A percentile compares a stretch with the other conserved stretches of the same genome.
These are phyloP conservation scores for Coleophoma crateriformis DNA, from an alignment of 2,329 filamentous ascomycete species.

Conservation along the genomic window DNA sequence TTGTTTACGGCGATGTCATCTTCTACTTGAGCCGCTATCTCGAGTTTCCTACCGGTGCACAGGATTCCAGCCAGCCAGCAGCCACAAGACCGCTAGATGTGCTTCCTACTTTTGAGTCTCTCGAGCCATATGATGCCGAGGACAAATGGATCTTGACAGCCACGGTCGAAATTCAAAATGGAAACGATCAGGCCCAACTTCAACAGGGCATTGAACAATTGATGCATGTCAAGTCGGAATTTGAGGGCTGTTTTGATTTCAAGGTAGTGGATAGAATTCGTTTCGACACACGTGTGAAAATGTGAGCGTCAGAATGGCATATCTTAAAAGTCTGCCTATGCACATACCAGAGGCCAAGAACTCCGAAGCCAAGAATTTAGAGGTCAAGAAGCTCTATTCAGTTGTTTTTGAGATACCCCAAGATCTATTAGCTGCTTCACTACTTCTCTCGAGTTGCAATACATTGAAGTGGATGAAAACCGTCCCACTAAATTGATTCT, in stretches of 20 bases:
- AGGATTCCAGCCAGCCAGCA: constrained; percentile 5
- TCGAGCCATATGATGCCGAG: constrained; percentile 41
- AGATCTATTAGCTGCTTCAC: too few species aligned
- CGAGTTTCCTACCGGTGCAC: constrained; percentile 8
- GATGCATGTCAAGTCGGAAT: constrained; percentile 36
- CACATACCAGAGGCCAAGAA: not conserved
- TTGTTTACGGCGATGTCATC: constrained; percentile 21
- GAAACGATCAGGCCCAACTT: constrained; percentile 48
- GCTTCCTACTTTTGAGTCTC: constrained; percentile 40
- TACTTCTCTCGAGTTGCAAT: too few species aligned
- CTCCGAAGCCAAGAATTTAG: too few species aligned
- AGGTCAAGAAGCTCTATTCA: too few species aligned
- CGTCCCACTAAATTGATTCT: too few species aligned
- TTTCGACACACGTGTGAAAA: constrained; percentile 41
- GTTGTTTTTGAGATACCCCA: too few species aligned
- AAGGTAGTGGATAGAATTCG: constrained; percentile 44
- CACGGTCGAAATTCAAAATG: constrained; percentile 47
- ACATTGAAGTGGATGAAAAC: too few species aligned
- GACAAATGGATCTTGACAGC: constrained; percentile 51
- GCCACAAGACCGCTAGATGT: constrained; percentile 17
- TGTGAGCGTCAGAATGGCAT: constrained; percentile 3
- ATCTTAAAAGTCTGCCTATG: not conserved
- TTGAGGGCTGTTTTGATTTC: constrained; percentile 49
- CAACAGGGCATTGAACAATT: constrained; percentile 49
- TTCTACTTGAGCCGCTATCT: constrained; percentile 22